Base-by-base conservation (phyloP, 176 grass and related monocot species). In the Sorghum bicolor region DNA sequence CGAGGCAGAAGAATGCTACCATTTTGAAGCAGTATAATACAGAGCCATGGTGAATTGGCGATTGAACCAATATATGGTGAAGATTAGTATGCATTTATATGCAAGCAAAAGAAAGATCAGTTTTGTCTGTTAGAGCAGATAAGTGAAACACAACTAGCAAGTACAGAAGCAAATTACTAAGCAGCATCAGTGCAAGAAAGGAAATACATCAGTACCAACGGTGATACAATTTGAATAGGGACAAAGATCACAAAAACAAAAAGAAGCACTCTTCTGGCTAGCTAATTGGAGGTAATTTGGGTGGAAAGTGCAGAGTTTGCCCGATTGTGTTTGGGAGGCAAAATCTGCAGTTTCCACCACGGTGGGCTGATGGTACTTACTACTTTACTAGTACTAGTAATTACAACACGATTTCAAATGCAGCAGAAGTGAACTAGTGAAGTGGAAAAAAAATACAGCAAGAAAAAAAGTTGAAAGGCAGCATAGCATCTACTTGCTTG, bases 281-380 rank as follows among this genome's bases (percentile, higher is more conserved):
- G 24, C 38, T 43, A 40, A 43, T 16, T 43, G 25, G 8, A 64
- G 26, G 5, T 70, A 41, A 88, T 50, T 58, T 34, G 26, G 80
- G 87, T 89, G 81, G 77, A 89, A 89, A 91, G 77, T 53, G 83
- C 86, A 96, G 84, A 68, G 85, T 80, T 83, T 91, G 94, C 79
- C 37, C 17, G 75, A 70, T 72, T 69, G 22, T 19, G 4, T 83
- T 85, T 75, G 26, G 62, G 28, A 73, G 45, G 83, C 90, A 91
- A 93, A 91, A 89, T 84, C 87, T 83, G 83, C 88, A 89, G 69
- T 93, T 93, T 73, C 94, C 93, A 90, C 84, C 61, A 32, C 74
- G 5, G 8, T n/a, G 50, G 50, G 50, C 50, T 53, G 19, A 22
- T 22, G 48, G 48, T 20, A 52, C 17, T 52, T 53, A 11, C 55